Evolutionary conservation across 441 rosid species (phyloP), one percentile per base, ranked within the genome.

Genomic region (Adansonia rubrostipa): DNA sequence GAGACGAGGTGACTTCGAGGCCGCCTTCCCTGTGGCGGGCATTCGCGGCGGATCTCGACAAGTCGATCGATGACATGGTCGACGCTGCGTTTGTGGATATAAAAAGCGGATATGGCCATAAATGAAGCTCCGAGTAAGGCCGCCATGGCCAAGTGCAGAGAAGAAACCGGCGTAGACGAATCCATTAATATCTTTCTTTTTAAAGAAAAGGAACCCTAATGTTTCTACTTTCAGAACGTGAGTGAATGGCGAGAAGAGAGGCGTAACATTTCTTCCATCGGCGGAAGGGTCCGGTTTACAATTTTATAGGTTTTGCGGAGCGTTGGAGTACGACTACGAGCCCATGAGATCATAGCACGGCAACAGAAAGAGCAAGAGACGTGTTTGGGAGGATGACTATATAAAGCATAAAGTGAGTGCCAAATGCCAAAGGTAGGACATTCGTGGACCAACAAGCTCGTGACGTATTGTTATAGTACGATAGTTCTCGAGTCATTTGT

Each of bases 81-180:
- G 54, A 91, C 91, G 76, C 88, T 80, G 77, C 91, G 92, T 77
- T 88, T 87, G 89, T 89, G 91, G 79, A 89, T 79, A 80, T 75
- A 87, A 77, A 88, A 91, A 4, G 92, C 89, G 28, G 92, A 91
- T 64, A 91, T 77, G 64, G 91, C 92, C 87, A 91, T 88, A 17
- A 91, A 73, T 1, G 94, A 91, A 71, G 94, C 94, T 33, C 94
- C 94, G 13, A 91, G 85, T 24, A 91, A 84, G 61, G 94, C 94
- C 81, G 94, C 94, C 91, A 89, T 82, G 79, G 88, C 91, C 9
- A 91, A 80, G 15, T 91, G 94, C n/a, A 87, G 58, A 24, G 87
- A 77, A 22, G 83, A 51, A 15, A 67, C 56, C 9, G 84, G 6
- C 11, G 76, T 7, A 6, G 79, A 63, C 13, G 88, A 66, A 40